A percentile compares a stretch with the other conserved stretches of the same genome.
Conservation (phyloP, 192 early-diverging fungal genomes). For the Chytriomyces sp. region DNA sequence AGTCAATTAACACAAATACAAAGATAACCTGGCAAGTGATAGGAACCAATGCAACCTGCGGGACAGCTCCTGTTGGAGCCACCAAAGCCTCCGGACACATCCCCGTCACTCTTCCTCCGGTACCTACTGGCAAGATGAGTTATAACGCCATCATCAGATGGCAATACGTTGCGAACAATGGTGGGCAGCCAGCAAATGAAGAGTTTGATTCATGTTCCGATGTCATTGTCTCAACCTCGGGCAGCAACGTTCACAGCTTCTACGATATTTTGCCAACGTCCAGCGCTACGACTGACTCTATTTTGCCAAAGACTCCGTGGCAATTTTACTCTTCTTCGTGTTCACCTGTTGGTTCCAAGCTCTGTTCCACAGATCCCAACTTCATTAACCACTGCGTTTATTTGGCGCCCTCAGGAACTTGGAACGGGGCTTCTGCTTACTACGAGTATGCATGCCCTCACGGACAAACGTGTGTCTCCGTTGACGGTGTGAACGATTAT, state of each 20-base stretch:
- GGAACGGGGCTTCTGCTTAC: neutral
- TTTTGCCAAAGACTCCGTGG: neutral
- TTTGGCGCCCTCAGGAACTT: constrained; percentile 7
- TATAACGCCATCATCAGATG: constrained; percentile 3
- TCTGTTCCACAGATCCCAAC: neutral
- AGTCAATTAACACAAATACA: no score
- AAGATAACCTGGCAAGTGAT: neutral
- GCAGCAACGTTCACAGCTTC: neutral
- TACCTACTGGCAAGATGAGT: neutral
- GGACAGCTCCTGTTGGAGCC: neutral
- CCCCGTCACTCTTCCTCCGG: constrained; percentile 8
- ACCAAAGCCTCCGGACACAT: constrained; percentile 1
- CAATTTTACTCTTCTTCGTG: neutral
- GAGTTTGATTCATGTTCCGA: constrained; percentile 6
- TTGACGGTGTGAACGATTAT: no score
- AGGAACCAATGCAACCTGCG: neutral
- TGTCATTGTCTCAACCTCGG: neutral
- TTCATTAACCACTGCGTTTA: constrained; percentile 18
- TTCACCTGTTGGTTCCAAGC: neutral
- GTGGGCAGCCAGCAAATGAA: constrained; percentile 15
- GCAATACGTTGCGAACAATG: constrained; percentile 8
- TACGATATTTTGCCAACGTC: neutral
- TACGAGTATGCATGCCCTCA: constrained; percentile 12
- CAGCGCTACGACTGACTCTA: neutral
- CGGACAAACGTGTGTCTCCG: constrained; percentile 1